These are phyloP conservation scores for Strigomonas culicis DNA, from an alignment of 208 protist genomes.

Conservation along the genomic window DNA sequence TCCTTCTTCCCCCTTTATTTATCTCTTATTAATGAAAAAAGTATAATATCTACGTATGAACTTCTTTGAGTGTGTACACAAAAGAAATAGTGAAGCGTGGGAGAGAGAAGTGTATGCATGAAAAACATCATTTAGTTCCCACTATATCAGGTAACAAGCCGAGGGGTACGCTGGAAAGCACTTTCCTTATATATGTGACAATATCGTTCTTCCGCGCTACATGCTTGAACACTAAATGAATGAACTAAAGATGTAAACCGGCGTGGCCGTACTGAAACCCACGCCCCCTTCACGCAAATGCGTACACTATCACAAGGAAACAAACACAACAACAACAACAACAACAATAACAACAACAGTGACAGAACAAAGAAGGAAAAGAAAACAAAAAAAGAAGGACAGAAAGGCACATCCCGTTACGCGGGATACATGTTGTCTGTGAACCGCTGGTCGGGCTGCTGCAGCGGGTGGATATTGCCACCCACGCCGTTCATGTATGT, in stretches of 20 bases:
- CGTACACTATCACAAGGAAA: not conserved
- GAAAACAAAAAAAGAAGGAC: slow-evolving; percentile 3
- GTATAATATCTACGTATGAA: not conserved
- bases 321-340: not conserved
- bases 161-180: no score
- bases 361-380: not conserved
- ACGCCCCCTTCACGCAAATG: no score
- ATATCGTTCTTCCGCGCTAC: no score
- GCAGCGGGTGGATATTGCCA: slow-evolving; percentile 54
- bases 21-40: not conserved
- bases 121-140: no score
- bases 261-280: no score
- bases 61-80: no score
- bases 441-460: slow-evolving; percentile 43
- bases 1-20: not conserved
- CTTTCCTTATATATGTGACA: no score
- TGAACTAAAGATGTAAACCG: no score
- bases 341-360: not conserved
- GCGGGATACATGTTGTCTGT: slow-evolving; percentile 63
- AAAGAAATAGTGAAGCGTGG: no score
- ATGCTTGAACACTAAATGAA: no score
- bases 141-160: no score
- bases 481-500: slow-evolving; percentile 39
- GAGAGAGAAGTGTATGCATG: no score
- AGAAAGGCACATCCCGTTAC: slow-evolving; percentile 14